phyloP scores from a whole-genome alignment of 2,329 filamentous ascomycete genomes.

The Venturia carpophila region DNA sequence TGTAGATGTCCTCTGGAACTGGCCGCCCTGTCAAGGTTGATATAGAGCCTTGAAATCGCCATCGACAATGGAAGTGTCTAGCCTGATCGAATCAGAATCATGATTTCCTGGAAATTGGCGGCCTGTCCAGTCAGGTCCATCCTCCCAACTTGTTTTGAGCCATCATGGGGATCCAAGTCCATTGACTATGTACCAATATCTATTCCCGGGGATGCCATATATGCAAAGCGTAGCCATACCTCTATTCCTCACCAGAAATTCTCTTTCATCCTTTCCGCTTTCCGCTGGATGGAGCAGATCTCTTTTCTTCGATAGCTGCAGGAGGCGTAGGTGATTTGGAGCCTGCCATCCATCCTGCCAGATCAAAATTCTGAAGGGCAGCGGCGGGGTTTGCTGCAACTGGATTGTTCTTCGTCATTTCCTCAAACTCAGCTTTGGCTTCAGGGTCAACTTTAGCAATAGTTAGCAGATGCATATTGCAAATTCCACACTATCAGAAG shows the following conservation, averaged over 20 bases:
- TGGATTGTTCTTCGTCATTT: conserved; percentile 70
- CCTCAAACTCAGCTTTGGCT: conserved; percentile 84
- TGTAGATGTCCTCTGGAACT: background rate
- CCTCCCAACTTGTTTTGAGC: background rate
- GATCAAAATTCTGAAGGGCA: conserved; percentile 56
- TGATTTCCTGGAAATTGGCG: background rate
- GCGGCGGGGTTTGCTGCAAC: conserved; percentile 47
- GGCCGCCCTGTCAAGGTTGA: background rate
- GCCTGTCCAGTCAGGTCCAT: background rate
- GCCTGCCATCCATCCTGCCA: conserved; percentile 60
- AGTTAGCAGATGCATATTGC: background rate
- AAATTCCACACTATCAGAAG: conserved; percentile 6
- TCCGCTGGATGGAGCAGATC: conserved; percentile 8
- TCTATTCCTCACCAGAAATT: background rate
- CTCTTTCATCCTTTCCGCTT: conserved; percentile 6
- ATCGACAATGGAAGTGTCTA: background rate
- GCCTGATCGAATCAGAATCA: background rate
- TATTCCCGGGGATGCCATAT: background rate
- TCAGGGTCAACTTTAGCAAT: conserved; percentile 79
- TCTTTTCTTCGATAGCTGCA: conserved; percentile 8
- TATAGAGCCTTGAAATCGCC: background rate
- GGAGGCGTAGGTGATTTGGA: background rate
- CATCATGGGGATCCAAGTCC: background rate
- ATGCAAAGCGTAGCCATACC: background rate
- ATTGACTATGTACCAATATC: conserved; percentile 9